Base-by-base conservation (phyloP, 441 rosid species). In the Populus hybrid region DNA sequence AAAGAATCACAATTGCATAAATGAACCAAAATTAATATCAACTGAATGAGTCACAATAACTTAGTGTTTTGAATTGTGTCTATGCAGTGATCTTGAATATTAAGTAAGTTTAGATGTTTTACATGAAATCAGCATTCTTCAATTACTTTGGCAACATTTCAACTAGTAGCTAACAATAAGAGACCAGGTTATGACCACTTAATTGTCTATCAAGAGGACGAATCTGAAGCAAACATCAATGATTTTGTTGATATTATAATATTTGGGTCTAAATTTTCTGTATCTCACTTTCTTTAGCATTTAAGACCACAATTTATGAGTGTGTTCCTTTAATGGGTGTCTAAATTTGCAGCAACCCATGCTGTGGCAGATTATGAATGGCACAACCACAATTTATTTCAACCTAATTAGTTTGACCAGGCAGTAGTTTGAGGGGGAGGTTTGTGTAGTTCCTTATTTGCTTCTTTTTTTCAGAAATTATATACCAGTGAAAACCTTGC, bases 1-100 rank as follows among this genome's bases (percentile, higher is more conserved):
- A 69, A 73, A 40, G 40, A 68, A 31, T 68, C 29, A 71, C 7
- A 75, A 72, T 71, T 63, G 74, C 71, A 74, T 12, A 72, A 26
- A 33, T 28, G 66, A 77, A 76, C 26, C 20, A 64, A 35, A 66
- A 69, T 33, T 4, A 28, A 59, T 24, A 66, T 64, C n/a, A 68
- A 29, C 21, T n/a, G 23, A 64, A 45, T 35, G 14, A 73, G 61
- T 21, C 10, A 66, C 24, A 59, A 59, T 59, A 59, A n/a, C 4
- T 7, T 2, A 59, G 24, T n/a, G 64, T 2, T n/a, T 59, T 56
- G 23, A 56, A 2, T n/a, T 7, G 23, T 2, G n/a, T 56, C 65
- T 24, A 23, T 33, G 61, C 35, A 63, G 33, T 28, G 10, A 18
- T 12, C 40, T 6, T 64, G 61, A 40, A 38, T 21, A 21, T 10